Evolutionary conservation across 2,329 filamentous ascomycete genomes (phyloP).

Genomic region (Emergomyces pasteurianus): DNA sequence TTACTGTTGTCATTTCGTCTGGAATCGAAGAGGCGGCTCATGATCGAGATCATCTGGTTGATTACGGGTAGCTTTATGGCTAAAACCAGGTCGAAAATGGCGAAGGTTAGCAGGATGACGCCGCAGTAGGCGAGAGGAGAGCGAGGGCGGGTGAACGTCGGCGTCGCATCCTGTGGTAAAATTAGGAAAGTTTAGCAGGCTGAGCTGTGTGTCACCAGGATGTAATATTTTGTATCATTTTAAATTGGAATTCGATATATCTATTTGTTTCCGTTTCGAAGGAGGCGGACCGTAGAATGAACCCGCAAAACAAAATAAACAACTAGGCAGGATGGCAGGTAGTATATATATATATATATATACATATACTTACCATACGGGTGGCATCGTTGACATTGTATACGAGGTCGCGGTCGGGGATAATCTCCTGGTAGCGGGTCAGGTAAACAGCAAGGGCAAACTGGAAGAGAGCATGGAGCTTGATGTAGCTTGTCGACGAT

Average conservation of each 20-base stretch:
- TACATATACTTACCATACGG: constrained; percentile 49
- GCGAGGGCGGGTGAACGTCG: constrained; percentile 55
- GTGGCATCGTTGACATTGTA: constrained; percentile 73
- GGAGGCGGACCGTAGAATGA: no score
- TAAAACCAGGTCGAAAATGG: constrained; percentile 53
- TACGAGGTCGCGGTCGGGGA: constrained; percentile 71
- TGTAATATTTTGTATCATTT: no score
- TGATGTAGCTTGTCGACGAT: constrained; percentile 68
- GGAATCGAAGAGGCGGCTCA: constrained; percentile 21
- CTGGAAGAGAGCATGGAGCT: constrained; percentile 72
- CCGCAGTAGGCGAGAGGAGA: constrained; percentile 56
- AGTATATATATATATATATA: no score
- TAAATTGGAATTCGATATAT: no score
- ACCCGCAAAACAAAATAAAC: no score
- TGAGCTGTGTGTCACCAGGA: no score
- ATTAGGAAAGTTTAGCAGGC: background rate
- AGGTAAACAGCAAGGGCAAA: constrained; percentile 75
- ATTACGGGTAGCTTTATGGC: constrained; percentile 45
- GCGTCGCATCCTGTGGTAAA: constrained; percentile 38
- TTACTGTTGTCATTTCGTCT: background rate
- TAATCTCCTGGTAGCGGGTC: constrained; percentile 55
- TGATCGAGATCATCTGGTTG: constrained; percentile 53
- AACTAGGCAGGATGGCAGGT: no score
- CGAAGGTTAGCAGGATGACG: constrained; percentile 58
- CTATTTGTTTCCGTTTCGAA: no score